phyloP scores from a whole-genome alignment of 2,329 filamentous ascomycete genomes.

The Dendryphion nanum region DNA sequence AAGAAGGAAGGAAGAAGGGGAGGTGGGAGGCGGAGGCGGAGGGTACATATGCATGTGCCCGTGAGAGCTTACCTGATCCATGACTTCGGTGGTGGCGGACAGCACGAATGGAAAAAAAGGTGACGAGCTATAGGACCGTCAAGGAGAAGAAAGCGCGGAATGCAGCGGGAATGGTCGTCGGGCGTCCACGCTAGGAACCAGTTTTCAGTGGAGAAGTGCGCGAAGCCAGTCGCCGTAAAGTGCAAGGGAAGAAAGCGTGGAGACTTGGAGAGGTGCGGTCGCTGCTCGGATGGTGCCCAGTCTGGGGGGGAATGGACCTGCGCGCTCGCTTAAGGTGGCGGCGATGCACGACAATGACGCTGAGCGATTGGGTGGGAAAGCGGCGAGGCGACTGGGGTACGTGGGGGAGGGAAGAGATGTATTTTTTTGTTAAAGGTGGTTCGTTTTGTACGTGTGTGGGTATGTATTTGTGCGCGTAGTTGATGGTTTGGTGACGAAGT shows the following conservation, averaged over 20 bases:
- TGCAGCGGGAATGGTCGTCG: background rate
- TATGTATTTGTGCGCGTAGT: too few species aligned
- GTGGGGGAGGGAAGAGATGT: too few species aligned
- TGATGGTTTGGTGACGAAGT: too few species aligned
- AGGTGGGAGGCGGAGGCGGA: conserved; percentile 15
- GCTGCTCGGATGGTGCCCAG: background rate
- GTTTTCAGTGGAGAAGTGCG: too few species aligned
- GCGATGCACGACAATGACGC: too few species aligned
- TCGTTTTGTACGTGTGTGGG: too few species aligned
- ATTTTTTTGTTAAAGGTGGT: too few species aligned
- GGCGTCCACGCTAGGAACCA: too few species aligned
- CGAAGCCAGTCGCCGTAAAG: conserved; percentile 4
- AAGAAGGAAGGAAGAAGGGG: conserved; percentile 5
- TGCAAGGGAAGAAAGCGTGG: background rate
- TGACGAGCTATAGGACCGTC: conserved; percentile 1
- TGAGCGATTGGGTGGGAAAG: too few species aligned
- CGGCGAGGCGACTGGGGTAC: too few species aligned
- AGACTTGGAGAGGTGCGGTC: background rate
- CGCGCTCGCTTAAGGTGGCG: conserved; percentile 37
- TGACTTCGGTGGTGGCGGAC: conserved; percentile 14
- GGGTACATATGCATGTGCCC: conserved; percentile 9
- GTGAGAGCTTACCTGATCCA: conserved; percentile 28
- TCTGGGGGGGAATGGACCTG: background rate
- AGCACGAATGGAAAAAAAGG: conserved; percentile 1
- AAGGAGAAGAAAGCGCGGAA: background rate